Percentiles rank a stretch among this genome's conserved stretches.
Evolutionary conservation across 805 yeast genomes (phyloP).

Genomic region (Kuraishia borneana): DNA sequence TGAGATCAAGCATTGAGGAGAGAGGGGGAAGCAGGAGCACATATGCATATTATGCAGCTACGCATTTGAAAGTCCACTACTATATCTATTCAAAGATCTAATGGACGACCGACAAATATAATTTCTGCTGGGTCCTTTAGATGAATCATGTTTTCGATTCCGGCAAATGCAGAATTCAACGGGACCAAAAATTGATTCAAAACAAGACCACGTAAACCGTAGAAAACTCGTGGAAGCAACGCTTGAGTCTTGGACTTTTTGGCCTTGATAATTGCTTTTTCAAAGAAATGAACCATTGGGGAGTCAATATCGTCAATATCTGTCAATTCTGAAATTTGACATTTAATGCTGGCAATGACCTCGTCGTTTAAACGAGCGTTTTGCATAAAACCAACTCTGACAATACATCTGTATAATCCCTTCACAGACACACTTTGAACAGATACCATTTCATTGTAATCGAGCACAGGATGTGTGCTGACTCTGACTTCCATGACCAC

Average conservation of each 20-base stretch:
- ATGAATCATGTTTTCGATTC: background rate
- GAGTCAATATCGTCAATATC: slow-evolving; percentile 5
- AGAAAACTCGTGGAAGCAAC: no score
- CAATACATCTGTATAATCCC: slow-evolving; percentile 36
- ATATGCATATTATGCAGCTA: no score
- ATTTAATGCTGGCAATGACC: slow-evolving; percentile 11
- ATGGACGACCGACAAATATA: background rate
- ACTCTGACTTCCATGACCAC: slow-evolving; percentile 31
- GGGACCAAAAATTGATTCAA: background rate
- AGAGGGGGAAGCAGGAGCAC: background rate
- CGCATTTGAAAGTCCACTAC: no score
- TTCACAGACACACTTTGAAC: slow-evolving; percentile 27
- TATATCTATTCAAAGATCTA: background rate
- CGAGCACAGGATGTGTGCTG: slow-evolving; percentile 29
- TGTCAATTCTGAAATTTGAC: slow-evolving; percentile 5
- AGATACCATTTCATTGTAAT: slow-evolving; percentile 25
- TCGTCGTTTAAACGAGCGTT: slow-evolving; percentile 10
- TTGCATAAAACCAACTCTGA: slow-evolving; percentile 42
- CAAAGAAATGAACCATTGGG: slow-evolving; percentile 16
- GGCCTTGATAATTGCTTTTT: slow-evolving; percentile 11
- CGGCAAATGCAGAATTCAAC: background rate
- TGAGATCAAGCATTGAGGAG: slow-evolving; percentile 6
- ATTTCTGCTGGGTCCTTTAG: background rate
- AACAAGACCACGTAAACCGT: background rate
- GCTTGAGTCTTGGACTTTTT: no score